Evolutionary conservation across 1,139 yeast species (phyloP), one percentile per base, ranked within the genome.

Genomic region (Saccharomycopsis phalli): DNA sequence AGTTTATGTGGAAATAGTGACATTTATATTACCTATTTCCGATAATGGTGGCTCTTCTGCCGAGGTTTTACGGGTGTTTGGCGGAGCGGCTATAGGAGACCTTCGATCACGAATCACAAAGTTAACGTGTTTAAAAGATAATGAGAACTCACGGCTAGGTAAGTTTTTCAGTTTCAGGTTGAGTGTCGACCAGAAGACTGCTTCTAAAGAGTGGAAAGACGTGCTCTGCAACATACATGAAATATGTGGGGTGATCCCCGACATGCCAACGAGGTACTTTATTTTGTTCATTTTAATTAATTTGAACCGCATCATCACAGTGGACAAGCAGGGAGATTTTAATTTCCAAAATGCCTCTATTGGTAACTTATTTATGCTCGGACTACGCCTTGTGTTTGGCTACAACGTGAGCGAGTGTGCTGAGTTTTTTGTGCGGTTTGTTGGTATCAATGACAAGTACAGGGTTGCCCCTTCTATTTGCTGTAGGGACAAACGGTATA

Each of bases 31-130:
- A 31, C 97, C 97, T 0, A 75, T 88, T 10, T 79, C 86, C 42
- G 97, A 88, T 56, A 88, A 88, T 55, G 97, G 97, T 19, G 97
- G 96, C 1, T 86, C 95, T 1, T 86, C 96, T 0, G 81, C 94
- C 22, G 97, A 88, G 59, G 70, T 88, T 27, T 69, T 87, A n/a
- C 63, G 96, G 13, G 87, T 87, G 2, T 68, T 88, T 17, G 95
- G 95, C 1, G 96, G 96, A 0, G 95, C 95, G 1, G 96, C 96
- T 0, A 84, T 88, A 44, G 97, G 97, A 2, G 97, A 88, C 54
- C 69, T 88, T 4, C 62, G 97, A 37, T 84, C 95, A 0, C 60
- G 97, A 41, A 67, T 87, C 31, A 82, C 88, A 0, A 61, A 93
- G 41, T 61, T 88, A 41, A 80, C 87, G 21, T 39, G 36, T 4